A percentile compares a stretch with the other conserved stretches of the same genome.
Evolutionary conservation across 2,329 filamentous ascomycete genomes (phyloP).

Genomic region (Colletotrichum tamarilloi): DNA sequence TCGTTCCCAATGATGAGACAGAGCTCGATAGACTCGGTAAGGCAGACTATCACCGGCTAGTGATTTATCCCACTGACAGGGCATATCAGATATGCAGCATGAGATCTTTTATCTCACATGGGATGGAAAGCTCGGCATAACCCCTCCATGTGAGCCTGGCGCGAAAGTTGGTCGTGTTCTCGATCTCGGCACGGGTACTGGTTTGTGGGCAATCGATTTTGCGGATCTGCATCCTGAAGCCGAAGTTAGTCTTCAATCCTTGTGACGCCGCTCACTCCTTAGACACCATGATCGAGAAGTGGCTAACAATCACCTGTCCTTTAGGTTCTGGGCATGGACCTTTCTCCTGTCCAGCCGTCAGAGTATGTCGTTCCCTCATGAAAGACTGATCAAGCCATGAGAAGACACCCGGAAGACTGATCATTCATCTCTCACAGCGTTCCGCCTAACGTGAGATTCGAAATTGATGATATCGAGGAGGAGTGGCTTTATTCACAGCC

Average conservation of each 20-base stretch:
- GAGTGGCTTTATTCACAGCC: slow-evolving; percentile 48
- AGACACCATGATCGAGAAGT: background rate
- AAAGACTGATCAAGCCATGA: slow-evolving; percentile 43
- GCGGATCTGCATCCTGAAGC: slow-evolving; percentile 49
- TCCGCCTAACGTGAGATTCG: slow-evolving; percentile 57
- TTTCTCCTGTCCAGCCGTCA: background rate
- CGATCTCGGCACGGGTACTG: slow-evolving; percentile 41
- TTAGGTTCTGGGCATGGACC: slow-evolving; percentile 41
- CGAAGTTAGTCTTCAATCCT: slow-evolving; percentile 30
- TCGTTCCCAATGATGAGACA: slow-evolving; percentile 13
- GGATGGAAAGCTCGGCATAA: slow-evolving; percentile 35
- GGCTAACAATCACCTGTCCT: background rate
- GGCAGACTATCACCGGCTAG: too few species aligned
- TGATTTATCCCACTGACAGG: background rate
- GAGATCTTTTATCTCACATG: slow-evolving; percentile 61
- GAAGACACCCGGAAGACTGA: background rate
- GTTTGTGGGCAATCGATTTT: slow-evolving; percentile 50
- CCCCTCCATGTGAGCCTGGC: slow-evolving; percentile 20
- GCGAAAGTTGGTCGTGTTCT: slow-evolving; percentile 35
- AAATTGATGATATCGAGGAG: slow-evolving; percentile 54
- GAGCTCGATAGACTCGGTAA: slow-evolving; percentile 16
- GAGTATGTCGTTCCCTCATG: background rate
- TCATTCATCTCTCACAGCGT: slow-evolving; percentile 39
- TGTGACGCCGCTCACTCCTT: background rate
- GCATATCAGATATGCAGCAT: slow-evolving; percentile 58